Conservation (phyloP, 2,329 filamentous ascomycete species). For the Juglanconis sp. region DNA sequence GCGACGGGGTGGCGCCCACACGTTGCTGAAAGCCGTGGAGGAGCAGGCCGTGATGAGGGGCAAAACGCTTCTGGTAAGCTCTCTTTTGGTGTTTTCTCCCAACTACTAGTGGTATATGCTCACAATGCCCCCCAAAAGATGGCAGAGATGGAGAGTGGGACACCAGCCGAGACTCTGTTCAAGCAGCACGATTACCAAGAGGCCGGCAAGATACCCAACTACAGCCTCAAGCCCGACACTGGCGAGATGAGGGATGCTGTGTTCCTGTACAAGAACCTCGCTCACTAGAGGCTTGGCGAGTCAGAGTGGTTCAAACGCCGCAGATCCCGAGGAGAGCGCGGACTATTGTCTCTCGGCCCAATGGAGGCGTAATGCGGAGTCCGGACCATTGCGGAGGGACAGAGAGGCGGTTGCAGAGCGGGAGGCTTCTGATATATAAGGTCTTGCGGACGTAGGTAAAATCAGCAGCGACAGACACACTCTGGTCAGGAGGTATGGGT, state of each 20-base stretch:
- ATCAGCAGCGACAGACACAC: too few species aligned
- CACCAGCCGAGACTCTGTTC: slow-evolving; percentile 51
- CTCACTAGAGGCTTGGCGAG: slow-evolving; percentile 5
- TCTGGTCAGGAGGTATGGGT: too few species aligned
- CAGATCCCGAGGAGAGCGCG: not conserved
- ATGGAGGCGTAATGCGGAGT: too few species aligned
- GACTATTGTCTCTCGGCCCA: too few species aligned
- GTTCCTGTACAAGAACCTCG: slow-evolving; percentile 59
- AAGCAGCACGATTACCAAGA: slow-evolving; percentile 54
- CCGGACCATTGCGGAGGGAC: too few species aligned
- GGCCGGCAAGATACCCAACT: slow-evolving; percentile 53
- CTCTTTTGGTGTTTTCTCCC: not conserved
- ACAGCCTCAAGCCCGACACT: slow-evolving; percentile 43
- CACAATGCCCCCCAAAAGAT: slow-evolving; percentile 32
- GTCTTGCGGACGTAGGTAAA: too few species aligned
- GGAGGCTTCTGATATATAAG: too few species aligned
- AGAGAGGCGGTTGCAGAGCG: too few species aligned
- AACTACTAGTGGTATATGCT: not conserved
- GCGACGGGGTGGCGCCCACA: slow-evolving; percentile 47
- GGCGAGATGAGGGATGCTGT: slow-evolving; percentile 48
- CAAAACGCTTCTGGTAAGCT: slow-evolving; percentile 51
- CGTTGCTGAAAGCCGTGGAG: slow-evolving; percentile 54
- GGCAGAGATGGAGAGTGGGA: slow-evolving; percentile 51
- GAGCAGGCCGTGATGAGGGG: slow-evolving; percentile 46
- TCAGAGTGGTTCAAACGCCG: not conserved